Evolutionary conservation across 1,139 yeast genomes (phyloP).

Genomic region (Wickerhamiella infanticola): DNA sequence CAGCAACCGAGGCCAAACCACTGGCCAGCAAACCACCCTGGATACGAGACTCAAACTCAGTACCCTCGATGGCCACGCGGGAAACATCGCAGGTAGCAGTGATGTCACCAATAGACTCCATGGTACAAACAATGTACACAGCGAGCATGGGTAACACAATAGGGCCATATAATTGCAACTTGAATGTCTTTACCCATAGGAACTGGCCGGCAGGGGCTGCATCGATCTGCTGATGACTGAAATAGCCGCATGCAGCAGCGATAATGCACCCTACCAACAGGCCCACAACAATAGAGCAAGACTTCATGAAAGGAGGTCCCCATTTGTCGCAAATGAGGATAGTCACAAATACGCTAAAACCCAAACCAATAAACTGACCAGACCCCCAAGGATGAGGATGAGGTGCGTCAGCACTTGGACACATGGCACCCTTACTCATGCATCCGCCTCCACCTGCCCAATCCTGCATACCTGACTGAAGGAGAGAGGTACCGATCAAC

Average conservation of each 20-base stretch:
- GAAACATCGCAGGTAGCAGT: constrained; percentile 89
- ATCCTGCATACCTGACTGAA: constrained; percentile 58
- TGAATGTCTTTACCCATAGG: constrained; percentile 77
- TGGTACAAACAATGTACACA: constrained; percentile 61
- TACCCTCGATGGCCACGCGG: constrained; percentile 68
- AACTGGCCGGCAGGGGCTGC: constrained; percentile 75
- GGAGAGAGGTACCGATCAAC: constrained; percentile 56
- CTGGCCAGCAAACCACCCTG: constrained; percentile 90
- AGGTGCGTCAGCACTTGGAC: constrained; percentile 34
- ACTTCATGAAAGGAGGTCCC: constrained; percentile 91
- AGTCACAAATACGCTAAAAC: constrained; percentile 61
- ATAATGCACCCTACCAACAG: constrained; percentile 77
- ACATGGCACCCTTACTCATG: constrained; percentile 23
- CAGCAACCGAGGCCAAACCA: constrained; percentile 49
- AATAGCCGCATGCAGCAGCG: constrained; percentile 82
- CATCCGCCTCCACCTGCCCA: constrained; percentile 80
- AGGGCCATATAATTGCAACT: constrained; percentile 62
- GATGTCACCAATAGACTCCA: constrained; percentile 88
- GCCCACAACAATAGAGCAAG: constrained; percentile 80
- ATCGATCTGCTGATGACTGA: constrained; percentile 38
- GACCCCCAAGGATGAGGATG: constrained; percentile 46
- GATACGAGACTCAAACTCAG: constrained; percentile 60
- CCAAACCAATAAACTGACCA: constrained; percentile 71
- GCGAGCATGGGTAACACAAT: constrained; percentile 71
- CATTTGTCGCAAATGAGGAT: constrained; percentile 66